Percentiles rank a stretch among this genome's conserved stretches.
phyloP scores from a whole-genome alignment of 1,284 basidiomycete species.

The Vanrija sp. region DNA sequence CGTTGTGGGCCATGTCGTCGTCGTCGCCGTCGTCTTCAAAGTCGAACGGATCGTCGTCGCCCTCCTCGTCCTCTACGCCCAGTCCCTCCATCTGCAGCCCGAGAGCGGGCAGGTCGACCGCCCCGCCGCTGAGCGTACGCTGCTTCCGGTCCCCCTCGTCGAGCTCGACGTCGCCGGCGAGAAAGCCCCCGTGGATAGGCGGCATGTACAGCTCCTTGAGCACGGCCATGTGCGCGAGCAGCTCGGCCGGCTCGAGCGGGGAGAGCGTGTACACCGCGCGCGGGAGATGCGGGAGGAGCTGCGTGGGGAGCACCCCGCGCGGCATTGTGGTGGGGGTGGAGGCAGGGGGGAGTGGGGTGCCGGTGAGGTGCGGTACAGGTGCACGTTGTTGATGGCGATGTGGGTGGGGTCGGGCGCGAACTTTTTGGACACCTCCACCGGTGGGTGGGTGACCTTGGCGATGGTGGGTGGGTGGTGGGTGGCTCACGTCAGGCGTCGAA shows the following conservation, averaged over 20 bases:
- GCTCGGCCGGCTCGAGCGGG: slow-evolving; percentile 25
- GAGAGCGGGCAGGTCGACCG: slow-evolving; percentile 20
- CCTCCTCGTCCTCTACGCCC: slow-evolving; percentile 12
- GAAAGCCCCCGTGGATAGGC: slow-evolving; percentile 44
- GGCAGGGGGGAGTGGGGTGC: no score
- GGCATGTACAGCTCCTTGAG: slow-evolving; percentile 40
- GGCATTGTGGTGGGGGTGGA: background rate
- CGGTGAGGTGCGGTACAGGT: no score
- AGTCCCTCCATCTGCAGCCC: slow-evolving; percentile 33
- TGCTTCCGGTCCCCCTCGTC: slow-evolving; percentile 7
- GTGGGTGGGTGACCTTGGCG: no score
- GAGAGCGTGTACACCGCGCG: slow-evolving; percentile 29
- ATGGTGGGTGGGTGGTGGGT: no score
- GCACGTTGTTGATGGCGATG: no score
- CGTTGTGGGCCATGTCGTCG: slow-evolving; percentile 22
- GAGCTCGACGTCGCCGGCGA: slow-evolving; percentile 22
- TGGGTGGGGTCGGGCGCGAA: no score
- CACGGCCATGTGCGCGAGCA: slow-evolving; percentile 34
- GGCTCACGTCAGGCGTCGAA: no score
- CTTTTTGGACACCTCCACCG: no score
- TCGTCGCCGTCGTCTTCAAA: slow-evolving; percentile 15
- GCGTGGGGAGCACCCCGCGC: slow-evolving; percentile 24
- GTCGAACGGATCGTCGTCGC: slow-evolving; percentile 10
- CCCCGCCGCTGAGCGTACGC: slow-evolving; percentile 21
- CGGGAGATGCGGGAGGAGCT: slow-evolving; percentile 38